A percentile compares a stretch with the other conserved stretches of the same genome.
phyloP scores from a whole-genome alignment of 495 filamentous ascomycete genomes.

The Bryoglossum gracile region DNA sequence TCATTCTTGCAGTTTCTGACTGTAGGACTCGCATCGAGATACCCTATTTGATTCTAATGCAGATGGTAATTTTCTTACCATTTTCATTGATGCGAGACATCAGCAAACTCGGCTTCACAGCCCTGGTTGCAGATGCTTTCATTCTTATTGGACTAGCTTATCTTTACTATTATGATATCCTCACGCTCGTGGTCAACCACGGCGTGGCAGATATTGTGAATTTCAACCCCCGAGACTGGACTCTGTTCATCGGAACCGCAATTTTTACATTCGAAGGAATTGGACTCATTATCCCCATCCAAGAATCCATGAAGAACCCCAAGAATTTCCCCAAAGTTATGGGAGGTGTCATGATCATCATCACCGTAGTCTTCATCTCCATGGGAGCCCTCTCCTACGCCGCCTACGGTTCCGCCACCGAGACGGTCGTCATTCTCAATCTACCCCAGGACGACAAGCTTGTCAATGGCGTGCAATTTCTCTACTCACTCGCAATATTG shows the following conservation, averaged over 20 bases:
- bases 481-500: constrained; percentile 91
- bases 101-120: constrained; percentile 85
- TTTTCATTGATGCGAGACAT: constrained; percentile 92
- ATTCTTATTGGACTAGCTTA: constrained; percentile 89
- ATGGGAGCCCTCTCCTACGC: constrained; percentile 94
- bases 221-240: constrained; percentile 89
- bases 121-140: constrained; percentile 86
- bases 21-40: constrained; percentile 77
- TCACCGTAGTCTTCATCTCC: constrained; percentile 79
- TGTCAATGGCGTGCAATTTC: constrained; percentile 90
- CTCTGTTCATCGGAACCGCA: constrained; percentile 93
- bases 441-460: constrained; percentile 92
- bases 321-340: constrained; percentile 83
- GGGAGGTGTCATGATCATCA: constrained; percentile 85
- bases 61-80: constrained; percentile 88
- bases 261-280: constrained; percentile 99
- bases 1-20: constrained; percentile 74
- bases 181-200: constrained; percentile 66
- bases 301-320: constrained; percentile 89
- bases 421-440: constrained; percentile 94
- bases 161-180: constrained; percentile 90
- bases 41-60: constrained; percentile 82
- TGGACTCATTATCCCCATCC: constrained; percentile 97
- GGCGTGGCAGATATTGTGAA: constrained; percentile 75
- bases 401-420: constrained; percentile 87